Base-by-base conservation (phyloP, 345 rosid genomes). In the Psidium guajava region DNA sequence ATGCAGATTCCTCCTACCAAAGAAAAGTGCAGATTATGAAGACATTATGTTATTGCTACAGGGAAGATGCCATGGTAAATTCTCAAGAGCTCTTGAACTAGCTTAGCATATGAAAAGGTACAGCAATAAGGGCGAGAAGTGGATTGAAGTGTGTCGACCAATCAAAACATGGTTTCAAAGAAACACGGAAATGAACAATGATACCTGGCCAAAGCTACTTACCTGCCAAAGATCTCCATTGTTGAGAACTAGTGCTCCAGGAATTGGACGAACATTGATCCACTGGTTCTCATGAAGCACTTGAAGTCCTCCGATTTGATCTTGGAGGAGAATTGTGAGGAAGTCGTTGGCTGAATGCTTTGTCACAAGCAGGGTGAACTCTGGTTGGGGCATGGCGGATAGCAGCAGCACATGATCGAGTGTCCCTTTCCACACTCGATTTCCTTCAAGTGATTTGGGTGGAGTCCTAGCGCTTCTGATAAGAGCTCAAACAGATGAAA, bases 301-400 rank as follows among this genome's bases (percentile, higher is more conserved):
- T 83, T 93, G 94, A 82, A 93, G 96, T 36, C 94, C 94, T 74
- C 91, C 92, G 7, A 91, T 88, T 59, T 89, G 87, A 88, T 92
- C 93, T 18, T 91, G 93, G 61, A 92, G 88, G 58, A 92, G 93
- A 16, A 92, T 88, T 1, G 93, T 90, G 28, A 92, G 73, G 83
- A 92, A 92, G 84, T 87, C 82, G 57, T 21, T 73, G 86, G 91
- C 96, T 1, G 91, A 27, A 42, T 91, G 95, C 54, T 83, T 61
- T 85, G 90, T 86, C 81, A 90, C 59, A 54, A 94, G 93, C 54
- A 91, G 5, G 55, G 96, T 89, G 24, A 91, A 87, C n/a, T 91
- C 92, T 47, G 94, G 94, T 88, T 90, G 88, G 2, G 93, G 75
- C 94, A 94, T 0, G 90, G 86, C 9, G 93, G 93, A 83, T 91